Evolutionary conservation across 495 filamentous ascomycete species (phyloP), one percentile per base, ranked within the genome.

Genomic region (Tuber umbilicatum): DNA sequence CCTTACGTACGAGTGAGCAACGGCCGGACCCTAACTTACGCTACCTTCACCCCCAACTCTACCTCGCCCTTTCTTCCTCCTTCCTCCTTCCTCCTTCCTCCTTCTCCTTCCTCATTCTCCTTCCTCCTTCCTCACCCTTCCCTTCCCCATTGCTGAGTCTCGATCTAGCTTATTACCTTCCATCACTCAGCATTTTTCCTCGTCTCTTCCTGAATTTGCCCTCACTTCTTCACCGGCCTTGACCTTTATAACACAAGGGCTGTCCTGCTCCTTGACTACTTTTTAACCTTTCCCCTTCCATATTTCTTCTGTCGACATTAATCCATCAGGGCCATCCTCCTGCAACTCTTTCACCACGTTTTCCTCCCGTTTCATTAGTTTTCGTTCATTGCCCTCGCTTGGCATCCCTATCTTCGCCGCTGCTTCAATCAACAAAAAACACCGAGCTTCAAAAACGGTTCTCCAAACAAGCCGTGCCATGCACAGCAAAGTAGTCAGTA

Each of bases 401-500:
- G 74, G 70, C 31, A 76, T 81, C 69, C 74, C 74, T 39, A 35
- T 64, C 31, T 70, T 75, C 38, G 50, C 69, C 5, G n/a, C 70
- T 73, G 42, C 45, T 71, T 27, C 21, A 68, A 55, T 40, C 68
- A n/a, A 74, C 64, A 27, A 71, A 70, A 73, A 64, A 23, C 31
- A 73, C 39, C 27, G 70, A 23, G 27, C 42, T 27, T 35, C 55
- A 35, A 64, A 31, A 31, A 45, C 12, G 5, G 31, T 75, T 39
- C 19, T 35, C 35, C 35, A 39, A 75, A n/a, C 60, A 39, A 72
- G 72, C 68, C 83, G 88, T 84, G 91, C 87, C 81, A 93, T 92
- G 87, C 92, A 94, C 84, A 90, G 86, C 84, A 92, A 93, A 83
- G 92, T 94, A 70, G 90, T 94, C 81, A 89, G 89, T 91, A 85